Percentiles rank a stretch among this genome's conserved stretches.
phyloP scores from a whole-genome alignment of 139 green algal species.

The Microglena sp. region DNA sequence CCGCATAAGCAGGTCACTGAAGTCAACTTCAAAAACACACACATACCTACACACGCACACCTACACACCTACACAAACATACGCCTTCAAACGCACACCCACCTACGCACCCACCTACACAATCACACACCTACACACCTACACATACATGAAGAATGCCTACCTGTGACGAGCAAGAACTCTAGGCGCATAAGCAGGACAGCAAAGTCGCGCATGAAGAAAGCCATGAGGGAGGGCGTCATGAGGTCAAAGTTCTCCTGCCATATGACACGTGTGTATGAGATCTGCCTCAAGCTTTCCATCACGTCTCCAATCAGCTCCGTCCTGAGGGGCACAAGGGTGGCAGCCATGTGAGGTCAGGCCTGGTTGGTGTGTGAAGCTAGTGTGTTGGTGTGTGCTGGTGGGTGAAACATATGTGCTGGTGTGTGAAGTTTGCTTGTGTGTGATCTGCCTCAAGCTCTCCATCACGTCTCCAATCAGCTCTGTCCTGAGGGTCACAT shows the following conservation, averaged over 20 bases:
- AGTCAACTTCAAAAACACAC: not conserved
- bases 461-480: slow-evolving; percentile 10
- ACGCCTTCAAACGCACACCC: too few species aligned
- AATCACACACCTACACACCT: not conserved
- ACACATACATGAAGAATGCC: not conserved
- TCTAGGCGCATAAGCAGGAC: slow-evolving; percentile 29
- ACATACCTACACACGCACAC: too few species aligned
- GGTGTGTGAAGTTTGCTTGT: too few species aligned
- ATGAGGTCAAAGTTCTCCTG: slow-evolving; percentile 26
- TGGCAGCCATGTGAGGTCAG: too few species aligned
- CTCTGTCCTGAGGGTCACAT: slow-evolving; percentile 2
- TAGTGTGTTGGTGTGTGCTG: too few species aligned
- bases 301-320: slow-evolving; percentile 4
- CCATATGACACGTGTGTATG: slow-evolving; percentile 27
- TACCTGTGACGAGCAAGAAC: slow-evolving; percentile 33
- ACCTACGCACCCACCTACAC: not conserved
- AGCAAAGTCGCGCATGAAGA: slow-evolving; percentile 27
- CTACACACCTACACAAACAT: too few species aligned
- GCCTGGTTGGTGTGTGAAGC: too few species aligned
- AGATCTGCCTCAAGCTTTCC: slow-evolving; percentile 24
- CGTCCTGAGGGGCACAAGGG: not conserved
- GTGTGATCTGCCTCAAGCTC: slow-evolving; percentile 22
- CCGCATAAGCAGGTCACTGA: slow-evolving; percentile 23
- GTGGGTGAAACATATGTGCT: too few species aligned
- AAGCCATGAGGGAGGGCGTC: slow-evolving; percentile 29